phyloP scores from a whole-genome alignment of 345 rosid species.

The Melaleuca alternifolia region DNA sequence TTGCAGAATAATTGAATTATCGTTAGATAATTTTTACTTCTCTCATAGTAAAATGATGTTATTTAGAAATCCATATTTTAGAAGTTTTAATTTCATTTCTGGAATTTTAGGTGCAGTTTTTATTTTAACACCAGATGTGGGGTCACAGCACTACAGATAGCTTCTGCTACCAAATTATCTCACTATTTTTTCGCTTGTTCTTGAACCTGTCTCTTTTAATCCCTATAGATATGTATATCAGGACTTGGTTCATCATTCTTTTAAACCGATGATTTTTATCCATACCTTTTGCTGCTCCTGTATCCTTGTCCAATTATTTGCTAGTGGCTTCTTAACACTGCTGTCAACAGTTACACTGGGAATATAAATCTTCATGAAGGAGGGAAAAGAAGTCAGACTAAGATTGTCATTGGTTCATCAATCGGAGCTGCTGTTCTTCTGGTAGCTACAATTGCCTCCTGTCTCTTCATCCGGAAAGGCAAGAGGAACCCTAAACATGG shows the following conservation, averaged over 20 bases:
- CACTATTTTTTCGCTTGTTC: not conserved
- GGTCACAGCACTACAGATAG: not conserved
- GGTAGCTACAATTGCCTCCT: conserved; percentile 45
- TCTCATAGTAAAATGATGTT: not conserved
- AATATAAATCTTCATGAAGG: conserved; percentile 46
- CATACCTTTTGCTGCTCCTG: not conserved
- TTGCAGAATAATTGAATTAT: not conserved
- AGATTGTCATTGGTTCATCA: conserved; percentile 48
- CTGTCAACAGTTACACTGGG: conserved; percentile 50
- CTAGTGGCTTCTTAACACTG: not conserved
- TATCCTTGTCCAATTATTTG: not conserved
- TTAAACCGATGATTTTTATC: not conserved
- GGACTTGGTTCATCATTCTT: not conserved
- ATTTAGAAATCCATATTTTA: not conserved
- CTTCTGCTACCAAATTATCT: not conserved
- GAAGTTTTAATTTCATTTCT: not conserved
- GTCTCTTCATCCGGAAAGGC: conserved; percentile 40
- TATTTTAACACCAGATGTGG: not conserved
- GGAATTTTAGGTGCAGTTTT: not conserved
- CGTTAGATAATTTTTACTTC: not conserved
- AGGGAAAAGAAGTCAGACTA: conserved; percentile 33
- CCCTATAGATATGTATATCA: not conserved
- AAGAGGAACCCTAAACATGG: conserved; percentile 41
- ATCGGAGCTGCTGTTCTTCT: conserved; percentile 73
- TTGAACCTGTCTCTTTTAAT: not conserved